Evolutionary conservation across 257 asterid species (phyloP).

Genomic region (Echites panduratus): DNA sequence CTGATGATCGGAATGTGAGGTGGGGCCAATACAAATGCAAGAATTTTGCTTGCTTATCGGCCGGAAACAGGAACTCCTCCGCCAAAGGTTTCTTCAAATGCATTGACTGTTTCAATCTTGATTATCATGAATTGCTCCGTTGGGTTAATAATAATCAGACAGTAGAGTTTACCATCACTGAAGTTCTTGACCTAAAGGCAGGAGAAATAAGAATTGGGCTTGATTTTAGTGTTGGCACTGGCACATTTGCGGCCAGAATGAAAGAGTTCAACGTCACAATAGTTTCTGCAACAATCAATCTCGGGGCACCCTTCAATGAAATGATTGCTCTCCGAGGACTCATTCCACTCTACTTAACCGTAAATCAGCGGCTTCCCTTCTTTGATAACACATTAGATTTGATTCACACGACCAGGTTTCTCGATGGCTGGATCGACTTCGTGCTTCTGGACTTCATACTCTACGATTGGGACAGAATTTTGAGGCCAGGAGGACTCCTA

Average conservation of each 20-base stretch:
- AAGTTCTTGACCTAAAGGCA: conserved; percentile 47
- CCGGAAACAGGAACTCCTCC: conserved; percentile 8
- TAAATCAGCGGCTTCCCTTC: conserved; percentile 64
- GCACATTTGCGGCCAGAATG: conserved; percentile 65
- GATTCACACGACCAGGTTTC: conserved; percentile 58
- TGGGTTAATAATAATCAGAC: conserved; percentile 41
- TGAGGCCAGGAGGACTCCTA: conserved; percentile 68
- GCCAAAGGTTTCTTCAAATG: conserved; percentile 59
- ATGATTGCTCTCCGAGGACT: conserved; percentile 54
- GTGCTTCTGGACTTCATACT: conserved; percentile 51
- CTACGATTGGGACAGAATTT: conserved; percentile 60
- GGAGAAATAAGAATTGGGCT: conserved; percentile 47
- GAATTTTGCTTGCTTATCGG: conserved; percentile 46
- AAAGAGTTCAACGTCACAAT: conserved; percentile 49
- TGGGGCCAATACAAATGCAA: conserved; percentile 59
- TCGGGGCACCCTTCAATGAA: conserved; percentile 63
- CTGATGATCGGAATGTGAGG: conserved; percentile 46
- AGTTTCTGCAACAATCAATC: conserved; percentile 45
- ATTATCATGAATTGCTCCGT: conserved; percentile 44
- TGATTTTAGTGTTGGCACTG: conserved; percentile 61
- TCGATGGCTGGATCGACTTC: conserved; percentile 65
- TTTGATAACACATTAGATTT: conserved; percentile 59
- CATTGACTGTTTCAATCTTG: conserved; percentile 50
- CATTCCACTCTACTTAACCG: conserved; percentile 51
- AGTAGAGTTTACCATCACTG: conserved; percentile 40